phyloP scores from a whole-genome alignment of 2,329 filamentous ascomycete species.

The Colletotrichum tofieldiae region DNA sequence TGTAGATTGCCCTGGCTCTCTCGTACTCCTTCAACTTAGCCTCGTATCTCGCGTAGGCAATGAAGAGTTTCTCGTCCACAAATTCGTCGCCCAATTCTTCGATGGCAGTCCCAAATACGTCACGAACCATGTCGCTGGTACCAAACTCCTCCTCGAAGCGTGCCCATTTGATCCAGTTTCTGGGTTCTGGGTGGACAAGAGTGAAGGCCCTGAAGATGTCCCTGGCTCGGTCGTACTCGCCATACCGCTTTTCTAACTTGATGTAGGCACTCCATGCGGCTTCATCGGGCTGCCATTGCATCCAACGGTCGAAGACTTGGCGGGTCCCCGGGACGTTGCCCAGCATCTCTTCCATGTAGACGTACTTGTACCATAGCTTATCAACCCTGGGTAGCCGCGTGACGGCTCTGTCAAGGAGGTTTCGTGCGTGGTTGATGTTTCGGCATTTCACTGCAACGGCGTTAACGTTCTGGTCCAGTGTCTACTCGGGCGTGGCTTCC shows the following conservation, averaged over 20 bases:
- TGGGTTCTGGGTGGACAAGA: conserved; percentile 91
- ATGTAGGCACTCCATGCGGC: conserved; percentile 96
- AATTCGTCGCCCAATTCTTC: conserved; percentile 94
- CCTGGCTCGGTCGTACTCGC: conserved; percentile 90
- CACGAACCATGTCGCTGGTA: conserved; percentile 90
- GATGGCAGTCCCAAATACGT: conserved; percentile 91
- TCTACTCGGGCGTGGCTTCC: conserved; percentile 60
- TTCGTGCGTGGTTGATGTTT: conserved; percentile 97
- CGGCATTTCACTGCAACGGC: conserved; percentile 56
- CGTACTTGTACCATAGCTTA: conserved; percentile 99
- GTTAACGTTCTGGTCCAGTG: not conserved
- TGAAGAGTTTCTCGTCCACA: conserved; percentile 96
- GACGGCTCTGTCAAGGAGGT: conserved; percentile 94
- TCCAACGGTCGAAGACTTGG: conserved; percentile 97
- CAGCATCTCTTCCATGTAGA: conserved; percentile 98
- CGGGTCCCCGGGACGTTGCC: conserved; percentile 93
- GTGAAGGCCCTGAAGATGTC: conserved; percentile 93
- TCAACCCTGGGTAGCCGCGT: conserved; percentile 91
- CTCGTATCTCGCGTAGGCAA: conserved; percentile 95
- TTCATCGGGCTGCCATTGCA: conserved; percentile 98
- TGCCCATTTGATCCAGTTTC: conserved; percentile 99
- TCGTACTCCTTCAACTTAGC: conserved; percentile 96
- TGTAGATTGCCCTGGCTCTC: conserved; percentile 94
- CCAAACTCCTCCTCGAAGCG: conserved; percentile 97
- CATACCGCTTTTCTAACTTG: conserved; percentile 95